phyloP scores from a whole-genome alignment of 2,329 filamentous ascomycete species.

The Fusarium sp. region DNA sequence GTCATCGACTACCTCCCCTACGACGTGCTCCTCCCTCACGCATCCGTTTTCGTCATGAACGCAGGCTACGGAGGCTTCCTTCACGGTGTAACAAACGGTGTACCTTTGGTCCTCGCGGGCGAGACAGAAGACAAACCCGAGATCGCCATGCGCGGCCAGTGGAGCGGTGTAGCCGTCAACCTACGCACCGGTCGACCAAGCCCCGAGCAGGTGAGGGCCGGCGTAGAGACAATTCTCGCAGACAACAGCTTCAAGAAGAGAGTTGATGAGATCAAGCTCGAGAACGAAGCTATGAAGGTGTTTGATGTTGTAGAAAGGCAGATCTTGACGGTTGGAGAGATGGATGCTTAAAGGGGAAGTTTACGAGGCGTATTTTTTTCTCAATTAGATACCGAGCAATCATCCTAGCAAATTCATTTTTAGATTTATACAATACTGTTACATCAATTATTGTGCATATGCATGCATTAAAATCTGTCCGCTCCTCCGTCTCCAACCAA shows the following conservation, averaged over 20 bases:
- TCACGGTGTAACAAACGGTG: constrained; percentile 58
- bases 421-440: not conserved
- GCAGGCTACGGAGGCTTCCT: constrained; percentile 62
- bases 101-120: constrained; percentile 61
- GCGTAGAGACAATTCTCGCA: constrained; percentile 47
- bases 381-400: not conserved
- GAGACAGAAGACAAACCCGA: constrained; percentile 56
- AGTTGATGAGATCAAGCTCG: constrained; percentile 46
- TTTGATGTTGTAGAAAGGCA: constrained; percentile 40
- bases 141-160: constrained; percentile 55
- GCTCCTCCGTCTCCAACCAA: not conserved
- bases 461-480: not conserved
- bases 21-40: constrained; percentile 57
- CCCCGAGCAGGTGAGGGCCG: constrained; percentile 43
- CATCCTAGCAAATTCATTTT: not conserved
- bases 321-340: constrained; percentile 23
- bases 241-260: constrained; percentile 47
- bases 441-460: not conserved
- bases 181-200: constrained; percentile 51
- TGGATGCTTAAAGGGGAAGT: not conserved
- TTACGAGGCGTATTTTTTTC: not conserved
- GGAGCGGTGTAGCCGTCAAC: constrained; percentile 59
- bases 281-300: constrained; percentile 49
- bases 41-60: constrained; percentile 60
- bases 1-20: constrained; percentile 63